Evolutionary conservation across 176 grass and related monocot genomes (phyloP), one percentile per base, ranked within the genome.

Genomic region (Ananas comosus): DNA sequence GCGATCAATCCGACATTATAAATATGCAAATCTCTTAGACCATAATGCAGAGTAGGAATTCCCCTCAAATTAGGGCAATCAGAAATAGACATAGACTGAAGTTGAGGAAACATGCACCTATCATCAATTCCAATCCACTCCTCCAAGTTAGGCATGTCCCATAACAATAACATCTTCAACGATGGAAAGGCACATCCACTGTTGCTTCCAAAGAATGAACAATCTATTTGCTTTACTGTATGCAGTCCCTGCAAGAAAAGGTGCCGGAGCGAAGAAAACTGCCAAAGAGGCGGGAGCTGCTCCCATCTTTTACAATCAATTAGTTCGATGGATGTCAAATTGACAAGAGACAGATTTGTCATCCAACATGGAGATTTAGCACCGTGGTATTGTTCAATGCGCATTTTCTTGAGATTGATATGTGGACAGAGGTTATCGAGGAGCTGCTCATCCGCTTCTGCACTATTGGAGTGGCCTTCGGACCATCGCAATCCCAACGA

Each of bases 361-460:
- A 72, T 47, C 58, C 66, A 69, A 42, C 79, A 50, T 61, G 22
- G 72, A 56, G 51, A 14, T 24, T 3, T 48, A 11, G 3, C 3
- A 68, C 79, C 65, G 19, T 29, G 51, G 21, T 69, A 72, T 50
- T 71, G 33, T 0, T 74, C 51, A 2, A 80, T 64, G 11, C 48
- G 18, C 22, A 80, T 58, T 24, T 12, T 27, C 27, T 28, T 50
- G 2, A 80, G 64, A 25, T 13, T 61, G 25, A 5, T 3, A 13
- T 61, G 13, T 69, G 64, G 79, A 48, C 64, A 29, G 49, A 80
- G 47, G 47, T 23, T 22, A 42, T 74, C 71, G 13, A 80, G 70
- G 23, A 33, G 70, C 22, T 51, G 4, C 3, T 50, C 66, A 22
- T 13, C 66, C 42, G 52, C 53, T 28, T 80, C 42, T 70, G 23